Percentiles rank a stretch among this genome's conserved stretches.
phyloP scores from a whole-genome alignment of 2,329 filamentous ascomycete genomes.

The Pestalotiopsis fici region DNA sequence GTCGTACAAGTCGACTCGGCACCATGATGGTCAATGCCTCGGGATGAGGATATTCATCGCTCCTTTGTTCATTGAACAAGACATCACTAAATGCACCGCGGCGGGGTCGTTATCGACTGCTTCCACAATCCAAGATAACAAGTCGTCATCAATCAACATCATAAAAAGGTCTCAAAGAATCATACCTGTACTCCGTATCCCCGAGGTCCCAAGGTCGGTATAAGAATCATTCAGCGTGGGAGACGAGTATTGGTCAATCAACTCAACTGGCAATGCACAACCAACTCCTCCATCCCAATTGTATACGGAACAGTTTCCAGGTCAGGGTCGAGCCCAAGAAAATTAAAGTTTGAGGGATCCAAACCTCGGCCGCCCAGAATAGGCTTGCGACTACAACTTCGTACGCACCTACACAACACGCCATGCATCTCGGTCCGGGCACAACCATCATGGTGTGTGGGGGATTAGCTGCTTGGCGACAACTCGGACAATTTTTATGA shows the following conservation, averaged over 20 bases:
- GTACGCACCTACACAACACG: no score
- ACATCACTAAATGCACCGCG: neutral
- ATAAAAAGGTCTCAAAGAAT: no score
- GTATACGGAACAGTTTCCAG: no score
- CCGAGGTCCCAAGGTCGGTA: no score
- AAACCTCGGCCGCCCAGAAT: neutral
- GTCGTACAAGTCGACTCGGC: neutral
- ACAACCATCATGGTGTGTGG: neutral
- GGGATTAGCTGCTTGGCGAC: neutral
- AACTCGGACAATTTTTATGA: neutral
- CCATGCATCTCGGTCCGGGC: neutral
- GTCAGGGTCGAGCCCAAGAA: neutral
- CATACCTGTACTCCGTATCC: no score
- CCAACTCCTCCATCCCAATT: no score
- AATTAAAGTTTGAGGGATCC: neutral
- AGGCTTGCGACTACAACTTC: neutral
- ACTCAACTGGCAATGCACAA: no score
- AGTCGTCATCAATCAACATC: no score
- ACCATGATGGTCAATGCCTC: neutral
- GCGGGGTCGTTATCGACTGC: no score
- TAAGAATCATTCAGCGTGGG: no score
- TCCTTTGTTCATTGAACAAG: neutral
- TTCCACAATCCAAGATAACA: no score
- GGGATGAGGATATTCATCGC: neutral
- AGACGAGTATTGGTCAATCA: no score